Evolutionary conservation across 495 filamentous ascomycete genomes (phyloP).

Genomic region (Aspergillus baeticus): DNA sequence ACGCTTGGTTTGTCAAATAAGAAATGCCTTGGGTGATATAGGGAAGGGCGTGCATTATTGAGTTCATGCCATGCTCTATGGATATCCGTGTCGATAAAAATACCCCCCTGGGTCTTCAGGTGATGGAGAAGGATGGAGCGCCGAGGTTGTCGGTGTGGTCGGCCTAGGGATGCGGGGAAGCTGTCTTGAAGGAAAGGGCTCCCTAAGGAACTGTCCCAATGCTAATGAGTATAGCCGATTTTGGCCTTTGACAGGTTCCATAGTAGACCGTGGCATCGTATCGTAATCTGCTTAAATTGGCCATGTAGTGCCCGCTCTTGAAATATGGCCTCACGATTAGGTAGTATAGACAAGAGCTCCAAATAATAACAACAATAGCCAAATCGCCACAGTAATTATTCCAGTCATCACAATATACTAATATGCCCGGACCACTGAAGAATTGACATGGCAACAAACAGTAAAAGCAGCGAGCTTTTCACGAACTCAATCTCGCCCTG

Average conservation of each 20-base stretch:
- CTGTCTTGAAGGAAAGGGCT: neutral
- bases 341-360: neutral
- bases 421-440: slow-evolving; percentile 16
- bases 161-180: slow-evolving; percentile 17
- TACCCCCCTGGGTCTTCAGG: neutral
- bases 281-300: no score
- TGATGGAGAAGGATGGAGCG: neutral
- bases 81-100: neutral
- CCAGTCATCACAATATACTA: neutral
- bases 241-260: no score
- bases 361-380: no score
- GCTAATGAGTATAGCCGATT: no score
- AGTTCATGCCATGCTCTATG: neutral
- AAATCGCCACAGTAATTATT: no score
- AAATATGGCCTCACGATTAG: neutral
- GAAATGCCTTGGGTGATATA: neutral
- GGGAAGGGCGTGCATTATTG: neutral
- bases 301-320: no score
- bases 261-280: no score
- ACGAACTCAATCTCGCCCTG: slow-evolving; percentile 21
- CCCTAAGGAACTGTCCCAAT: no score
- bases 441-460: slow-evolving; percentile 21
- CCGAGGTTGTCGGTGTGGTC: slow-evolving; percentile 16
- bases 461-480: slow-evolving; percentile 16
- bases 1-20: neutral